These are phyloP conservation scores for Paramecium octaurelia DNA, from an alignment of 73 alveolate species.

Conservation along the genomic window DNA sequence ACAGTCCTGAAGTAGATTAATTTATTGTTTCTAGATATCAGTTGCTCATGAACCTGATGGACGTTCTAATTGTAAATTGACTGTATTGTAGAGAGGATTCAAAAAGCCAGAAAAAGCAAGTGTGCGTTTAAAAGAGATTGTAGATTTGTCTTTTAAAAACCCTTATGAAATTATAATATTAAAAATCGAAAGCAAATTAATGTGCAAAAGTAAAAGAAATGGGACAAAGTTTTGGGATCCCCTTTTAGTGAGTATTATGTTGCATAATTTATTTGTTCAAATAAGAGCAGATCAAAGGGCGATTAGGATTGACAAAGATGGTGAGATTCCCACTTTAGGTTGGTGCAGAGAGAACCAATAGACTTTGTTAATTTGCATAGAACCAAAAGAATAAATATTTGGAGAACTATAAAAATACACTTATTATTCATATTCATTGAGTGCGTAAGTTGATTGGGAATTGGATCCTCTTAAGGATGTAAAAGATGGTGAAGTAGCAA, in stretches of 20 bases:
- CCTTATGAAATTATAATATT: background rate
- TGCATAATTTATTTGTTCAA: background rate
- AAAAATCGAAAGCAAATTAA: background rate
- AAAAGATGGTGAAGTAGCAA: background rate
- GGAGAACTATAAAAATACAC: background rate
- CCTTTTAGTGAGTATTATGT: background rate
- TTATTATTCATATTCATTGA: background rate
- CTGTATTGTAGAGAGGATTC: background rate
- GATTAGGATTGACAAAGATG: background rate
- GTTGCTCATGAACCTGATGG: conserved; percentile 46
- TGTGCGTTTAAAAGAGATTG: background rate
- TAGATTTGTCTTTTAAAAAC: background rate
- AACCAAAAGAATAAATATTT: background rate
- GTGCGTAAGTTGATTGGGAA: conserved; percentile 49
- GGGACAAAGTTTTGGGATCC: conserved; percentile 20
- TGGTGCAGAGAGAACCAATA: background rate
- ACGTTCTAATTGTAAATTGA: background rate
- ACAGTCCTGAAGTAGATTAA: background rate
- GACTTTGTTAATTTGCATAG: background rate
- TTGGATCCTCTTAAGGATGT: background rate
- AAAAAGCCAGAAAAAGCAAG: background rate
- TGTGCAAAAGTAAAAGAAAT: background rate
- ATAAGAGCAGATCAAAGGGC: conserved; percentile 2
- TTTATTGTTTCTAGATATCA: background rate
- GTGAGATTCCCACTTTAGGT: background rate